Evolutionary conservation across 2,329 filamentous ascomycete genomes (phyloP), one percentile per base, ranked within the genome.

Genomic region (Sporothrix globosa): DNA sequence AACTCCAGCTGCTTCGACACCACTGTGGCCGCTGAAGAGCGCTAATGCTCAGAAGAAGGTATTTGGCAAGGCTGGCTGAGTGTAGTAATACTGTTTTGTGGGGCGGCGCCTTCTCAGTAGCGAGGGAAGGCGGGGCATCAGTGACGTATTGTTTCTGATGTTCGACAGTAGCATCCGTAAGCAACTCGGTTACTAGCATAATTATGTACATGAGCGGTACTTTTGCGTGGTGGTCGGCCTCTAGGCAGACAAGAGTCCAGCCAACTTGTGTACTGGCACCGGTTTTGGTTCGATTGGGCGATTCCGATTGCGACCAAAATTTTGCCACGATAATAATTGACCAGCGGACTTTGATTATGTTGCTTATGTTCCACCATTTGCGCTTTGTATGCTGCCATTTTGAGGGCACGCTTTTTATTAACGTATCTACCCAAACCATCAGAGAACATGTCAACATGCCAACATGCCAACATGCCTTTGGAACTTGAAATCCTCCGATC

Each of bases 141-240:
- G 72, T 73, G 70, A 73, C 72, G 72, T 73, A 73, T 72, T 70
- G 60, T 53, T 19, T 54, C 24, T 41, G 39, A 24, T 54, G 58
- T 34, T 9, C 46, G 68, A 60, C 63, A 39, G 41, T 66, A 14
- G 46, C 30, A 66, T 66, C 24, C 46, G 63, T 66, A 66, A 66
- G 63, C 63, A 66, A 66, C 63, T 68, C 52, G 48, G 24, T 4
- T 66, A 63, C 44, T 11, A 34, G 50, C 46, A 68, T 52, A 61
- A 14, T 14, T 66, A 69, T 56, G 58, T 48, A 27, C 44, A 66
- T 66, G 41, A 13, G 9, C 41, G 54, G 34, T 48, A 61, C 34
- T 46, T 60, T 41, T 48, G 48, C 17, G 50, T n/a, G 27, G 46
- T 24, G 39, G 34, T 66, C 65, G 14, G 17, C 41, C 41, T 34